These are phyloP conservation scores for Sanghuangporus sanghuang DNA, from an alignment of 1,284 basidiomycete species.

Conservation along the genomic window DNA sequence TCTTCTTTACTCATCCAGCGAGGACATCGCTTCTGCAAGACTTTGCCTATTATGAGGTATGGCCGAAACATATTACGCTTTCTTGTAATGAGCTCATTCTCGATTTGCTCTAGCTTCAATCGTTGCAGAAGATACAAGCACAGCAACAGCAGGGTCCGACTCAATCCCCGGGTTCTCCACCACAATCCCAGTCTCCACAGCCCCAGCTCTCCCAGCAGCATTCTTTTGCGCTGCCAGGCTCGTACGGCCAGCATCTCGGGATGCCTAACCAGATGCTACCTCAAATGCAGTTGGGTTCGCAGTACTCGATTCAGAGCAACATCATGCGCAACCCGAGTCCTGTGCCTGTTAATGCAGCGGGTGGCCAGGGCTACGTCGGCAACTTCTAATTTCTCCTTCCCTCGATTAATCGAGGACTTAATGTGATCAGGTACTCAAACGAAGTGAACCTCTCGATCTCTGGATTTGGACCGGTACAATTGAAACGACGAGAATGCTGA, in stretches of 20 bases:
- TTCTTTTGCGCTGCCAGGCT: constrained; percentile 46
- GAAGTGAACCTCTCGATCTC: neutral
- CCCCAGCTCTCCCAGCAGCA: constrained; percentile 38
- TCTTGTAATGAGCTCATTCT: constrained; percentile 10
- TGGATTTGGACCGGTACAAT: neutral
- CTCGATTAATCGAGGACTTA: neutral
- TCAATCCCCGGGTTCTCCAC: constrained; percentile 29
- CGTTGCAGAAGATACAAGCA: constrained; percentile 68
- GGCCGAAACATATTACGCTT: constrained; percentile 19
- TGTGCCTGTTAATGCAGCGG: constrained; percentile 37
- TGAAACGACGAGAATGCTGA: neutral
- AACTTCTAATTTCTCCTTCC: constrained; percentile 24
- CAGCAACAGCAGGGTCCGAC: constrained; percentile 21
- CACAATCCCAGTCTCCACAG: constrained; percentile 34
- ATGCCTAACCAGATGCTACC: constrained; percentile 59
- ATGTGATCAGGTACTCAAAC: neutral
- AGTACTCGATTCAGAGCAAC: constrained; percentile 75
- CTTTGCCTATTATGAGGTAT: constrained; percentile 89
- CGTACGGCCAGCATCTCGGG: constrained; percentile 43
- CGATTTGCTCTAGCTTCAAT: constrained; percentile 51
- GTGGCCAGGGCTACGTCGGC: constrained; percentile 51
- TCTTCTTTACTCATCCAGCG: constrained; percentile 88
- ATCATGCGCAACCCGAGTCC: constrained; percentile 71
- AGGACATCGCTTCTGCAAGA: constrained; percentile 91
- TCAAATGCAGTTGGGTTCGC: constrained; percentile 55